Conservation (phyloP, 805 yeast species). For the Metschnikowia lunata region DNA sequence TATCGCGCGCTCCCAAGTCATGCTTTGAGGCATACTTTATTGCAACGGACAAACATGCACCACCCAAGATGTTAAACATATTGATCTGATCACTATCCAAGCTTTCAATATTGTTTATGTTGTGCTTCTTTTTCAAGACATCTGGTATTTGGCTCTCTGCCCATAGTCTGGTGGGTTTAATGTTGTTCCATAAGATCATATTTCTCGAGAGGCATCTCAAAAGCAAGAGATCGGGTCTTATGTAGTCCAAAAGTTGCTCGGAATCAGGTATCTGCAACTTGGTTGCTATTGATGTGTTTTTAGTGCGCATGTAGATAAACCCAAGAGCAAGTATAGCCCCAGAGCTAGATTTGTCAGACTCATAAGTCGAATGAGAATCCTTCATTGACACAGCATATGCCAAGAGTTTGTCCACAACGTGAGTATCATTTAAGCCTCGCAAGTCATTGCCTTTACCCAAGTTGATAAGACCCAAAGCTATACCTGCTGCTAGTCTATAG, state of each 20-base stretch:
- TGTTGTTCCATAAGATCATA: conserved; percentile 67
- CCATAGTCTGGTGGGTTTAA: conserved; percentile 53
- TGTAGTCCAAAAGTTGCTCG: conserved; percentile 56
- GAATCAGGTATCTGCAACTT: conserved; percentile 60
- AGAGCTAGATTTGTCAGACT: conserved; percentile 57
- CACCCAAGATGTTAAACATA: conserved; percentile 64
- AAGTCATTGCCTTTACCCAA: conserved; percentile 68
- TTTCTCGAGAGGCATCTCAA: conserved; percentile 60
- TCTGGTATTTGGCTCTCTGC: conserved; percentile 53
- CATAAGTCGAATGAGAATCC: conserved; percentile 58
- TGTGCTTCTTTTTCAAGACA: conserved; percentile 31
- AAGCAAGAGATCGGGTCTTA: conserved; percentile 74
- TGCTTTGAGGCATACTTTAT: conserved; percentile 72
- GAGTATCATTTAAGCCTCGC: conserved; percentile 56
- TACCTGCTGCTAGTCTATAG: conserved; percentile 82
- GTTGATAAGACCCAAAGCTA: conserved; percentile 80
- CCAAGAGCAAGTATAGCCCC: conserved; percentile 78
- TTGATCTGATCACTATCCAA: conserved; percentile 61
- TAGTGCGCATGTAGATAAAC: conserved; percentile 68
- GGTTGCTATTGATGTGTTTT: conserved; percentile 53
- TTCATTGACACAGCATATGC: conserved; percentile 55
- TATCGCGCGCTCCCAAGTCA: conserved; percentile 48
- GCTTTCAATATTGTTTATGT: conserved; percentile 16
- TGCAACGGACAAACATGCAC: conserved; percentile 70
- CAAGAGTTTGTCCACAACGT: conserved; percentile 56